Percentiles rank a stretch among this genome's conserved stretches.
Evolutionary conservation across 2,329 filamentous ascomycete genomes (phyloP).

Genomic region (Fusarium beomiforme): DNA sequence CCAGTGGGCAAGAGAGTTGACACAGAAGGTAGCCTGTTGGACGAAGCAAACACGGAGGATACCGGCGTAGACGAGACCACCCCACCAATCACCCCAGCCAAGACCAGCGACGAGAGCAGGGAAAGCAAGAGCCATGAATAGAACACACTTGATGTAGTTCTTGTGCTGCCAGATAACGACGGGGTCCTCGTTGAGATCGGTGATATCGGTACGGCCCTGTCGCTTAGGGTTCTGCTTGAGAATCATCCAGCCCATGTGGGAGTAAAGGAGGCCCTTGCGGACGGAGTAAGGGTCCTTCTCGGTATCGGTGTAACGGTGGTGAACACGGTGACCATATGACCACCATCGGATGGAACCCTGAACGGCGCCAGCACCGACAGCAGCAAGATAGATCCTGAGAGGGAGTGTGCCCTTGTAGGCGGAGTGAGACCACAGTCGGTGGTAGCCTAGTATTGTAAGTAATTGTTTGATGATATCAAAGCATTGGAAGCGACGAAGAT

Average conservation of each 20-base stretch:
- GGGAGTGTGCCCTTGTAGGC: conserved; percentile 82
- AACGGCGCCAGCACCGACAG: conserved; percentile 83
- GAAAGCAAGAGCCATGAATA: conserved; percentile 80
- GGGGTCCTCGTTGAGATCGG: conserved; percentile 85
- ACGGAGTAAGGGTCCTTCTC: conserved; percentile 93
- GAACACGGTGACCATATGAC: conserved; percentile 85
- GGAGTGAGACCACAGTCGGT: conserved; percentile 87
- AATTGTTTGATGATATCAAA: background rate
- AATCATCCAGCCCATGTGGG: conserved; percentile 85
- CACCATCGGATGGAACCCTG: conserved; percentile 91
- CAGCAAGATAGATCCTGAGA: conserved; percentile 83
- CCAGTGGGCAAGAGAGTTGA: conserved; percentile 92
- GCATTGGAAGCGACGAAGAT: background rate
- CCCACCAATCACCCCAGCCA: conserved; percentile 82
- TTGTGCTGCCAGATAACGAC: conserved; percentile 90
- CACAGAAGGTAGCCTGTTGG: conserved; percentile 92
- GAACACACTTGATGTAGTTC: conserved; percentile 83
- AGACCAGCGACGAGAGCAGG: conserved; percentile 80
- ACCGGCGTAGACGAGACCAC: conserved; percentile 85
- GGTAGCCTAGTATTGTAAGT: conserved; percentile 45
- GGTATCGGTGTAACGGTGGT: conserved; percentile 92
- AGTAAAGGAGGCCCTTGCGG: conserved; percentile 87
- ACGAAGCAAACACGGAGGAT: conserved; percentile 90
- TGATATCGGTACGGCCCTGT: conserved; percentile 87
- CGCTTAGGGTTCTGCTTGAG: conserved; percentile 94